A percentile compares a stretch with the other conserved stretches of the same genome.
Conservation (phyloP, 371 early-diverging fungal genomes). For the Mortierella sp. region DNA sequence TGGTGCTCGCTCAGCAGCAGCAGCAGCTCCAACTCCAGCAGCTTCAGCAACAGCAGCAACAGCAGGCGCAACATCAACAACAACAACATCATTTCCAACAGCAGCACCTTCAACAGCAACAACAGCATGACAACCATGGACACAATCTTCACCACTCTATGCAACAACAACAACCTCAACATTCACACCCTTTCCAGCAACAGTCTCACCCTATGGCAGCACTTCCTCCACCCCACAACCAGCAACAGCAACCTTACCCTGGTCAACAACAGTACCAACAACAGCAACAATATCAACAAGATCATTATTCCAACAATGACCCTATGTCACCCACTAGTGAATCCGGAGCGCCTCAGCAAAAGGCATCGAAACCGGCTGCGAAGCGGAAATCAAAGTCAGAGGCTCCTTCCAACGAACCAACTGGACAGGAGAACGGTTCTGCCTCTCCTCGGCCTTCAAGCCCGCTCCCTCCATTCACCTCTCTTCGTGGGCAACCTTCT, state of each 20-base stretch:
- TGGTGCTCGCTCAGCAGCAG: slow-evolving; percentile 53
- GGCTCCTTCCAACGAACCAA: not conserved
- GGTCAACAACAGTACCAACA: slow-evolving; percentile 26
- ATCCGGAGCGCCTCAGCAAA: slow-evolving; percentile 15
- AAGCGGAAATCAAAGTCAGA: slow-evolving; percentile 44
- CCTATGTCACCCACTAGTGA: slow-evolving; percentile 24
- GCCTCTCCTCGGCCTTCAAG: slow-evolving; percentile 35
- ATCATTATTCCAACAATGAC: slow-evolving; percentile 22
- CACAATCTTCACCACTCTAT: slow-evolving; percentile 6
- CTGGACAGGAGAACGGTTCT: slow-evolving; percentile 4
- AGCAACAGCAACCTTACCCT: slow-evolving; percentile 20
- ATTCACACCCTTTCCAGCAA: slow-evolving; percentile 14
- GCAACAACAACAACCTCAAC: slow-evolving; percentile 17
- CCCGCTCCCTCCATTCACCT: slow-evolving; percentile 9
- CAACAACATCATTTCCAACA: slow-evolving; percentile 31
- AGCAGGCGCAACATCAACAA: slow-evolving; percentile 28
- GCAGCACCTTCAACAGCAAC: slow-evolving; percentile 35
- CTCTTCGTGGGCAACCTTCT: slow-evolving; percentile 15
- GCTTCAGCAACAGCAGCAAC: slow-evolving; percentile 29
- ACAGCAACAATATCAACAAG: slow-evolving; percentile 7
- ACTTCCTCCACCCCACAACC: slow-evolving; percentile 14
- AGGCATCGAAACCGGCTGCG: slow-evolving; percentile 20
- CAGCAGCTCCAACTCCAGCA: slow-evolving; percentile 37
- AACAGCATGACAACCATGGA: slow-evolving; percentile 21
- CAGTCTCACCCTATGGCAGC: slow-evolving; percentile 28